Evolutionary conservation across 2,329 filamentous ascomycete species (phyloP), one percentile per base, ranked within the genome.

Genomic region (Microcyclospora pomicola): DNA sequence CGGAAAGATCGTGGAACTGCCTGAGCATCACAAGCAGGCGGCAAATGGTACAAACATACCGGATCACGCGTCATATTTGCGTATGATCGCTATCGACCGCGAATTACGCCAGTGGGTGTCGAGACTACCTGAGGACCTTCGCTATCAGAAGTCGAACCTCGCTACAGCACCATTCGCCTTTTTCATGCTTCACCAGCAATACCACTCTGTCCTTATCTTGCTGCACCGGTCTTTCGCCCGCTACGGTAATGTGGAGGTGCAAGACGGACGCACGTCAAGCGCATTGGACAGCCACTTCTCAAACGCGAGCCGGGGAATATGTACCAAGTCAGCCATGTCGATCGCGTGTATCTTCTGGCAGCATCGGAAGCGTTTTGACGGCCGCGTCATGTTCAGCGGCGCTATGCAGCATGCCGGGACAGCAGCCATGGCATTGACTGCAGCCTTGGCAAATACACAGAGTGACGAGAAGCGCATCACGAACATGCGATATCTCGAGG

Each of bases 371-470:
- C 42, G 40, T n/a, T 51, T 49, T 34, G 48, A 51, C 16, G 48
- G 46, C 36, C 49, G 48, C 34, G 33, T 45, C 14, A 49, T 51
- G 7, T 50, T 48, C 39, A 48, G 43, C 28, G 45, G 44, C 15
- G 49, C 43, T 27, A 51, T 51, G 44, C 49, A 51, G 35, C 49
- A 51, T 33, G 49, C 48, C 14, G 49, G 49, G 6, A 39, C 46
- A 24, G 49, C 49, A 2, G 48, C 48, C 5, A 49, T 44, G 12
- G 49, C 48, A 11, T 44, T 51, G 2, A 50, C 50, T 16, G 48
- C 49, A n/a, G 49, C 48, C 4, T 33, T 51, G 15, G 49, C 49
- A 27, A 46, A 48, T 34, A 48, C 48, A 30, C 44, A 48, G 11
- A 46, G 50, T 37, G 37, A 43, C 3, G 33, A 42, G 13, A 46